Base-by-base conservation (phyloP, 345 rosid genomes). In the Lepidium didymum region DNA sequence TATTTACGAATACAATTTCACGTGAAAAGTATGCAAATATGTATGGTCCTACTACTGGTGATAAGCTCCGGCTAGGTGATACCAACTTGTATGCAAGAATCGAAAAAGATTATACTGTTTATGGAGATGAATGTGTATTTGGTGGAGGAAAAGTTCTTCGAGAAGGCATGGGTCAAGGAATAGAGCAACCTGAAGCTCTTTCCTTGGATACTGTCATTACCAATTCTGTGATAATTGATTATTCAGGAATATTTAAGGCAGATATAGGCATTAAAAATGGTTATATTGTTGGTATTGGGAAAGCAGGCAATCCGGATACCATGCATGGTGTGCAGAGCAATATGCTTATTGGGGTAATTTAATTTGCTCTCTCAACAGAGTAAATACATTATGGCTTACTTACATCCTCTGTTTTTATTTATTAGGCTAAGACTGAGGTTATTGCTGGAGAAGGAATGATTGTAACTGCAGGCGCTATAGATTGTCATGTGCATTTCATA, bases 101-200 rank as follows among this genome's bases (percentile, higher is more conserved):
- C 5, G 98, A 93, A 82, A 77, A 69, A 53, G 97, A 90, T 72
- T 80, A 70, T 80, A 79, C 96, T n/a, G 59, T 76, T 15, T 83
- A 87, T 81, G 99, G 99, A 4, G 99, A 94, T 80, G 99, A 94
- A 82, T 87, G 99, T 29, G 84, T 94, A 44, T 94, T 94, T 69
- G 99, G 99, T 47, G 99, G 99, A 43, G 99, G 99, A 69, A 91
- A 94, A 83, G 99, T 94, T 68, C 69, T 94, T 70, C 83, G 99
- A 80, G 99, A 94, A 65, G 97, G 99, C 74, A 88, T 91, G 97
- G 99, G 99, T 49, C 99, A 94, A 75, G 78, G 87, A 19, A 69
- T 83, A 52, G 88, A 84, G 46, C 67, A 74, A 52, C n/a, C 25
- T 65, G 80, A 87, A 42, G 64, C 68, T 49, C 78, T 78, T 42